Evolutionary conservation across 2,329 filamentous ascomycete species (phyloP), one percentile per base, ranked within the genome.

Genomic region (Thyridium curvatum): DNA sequence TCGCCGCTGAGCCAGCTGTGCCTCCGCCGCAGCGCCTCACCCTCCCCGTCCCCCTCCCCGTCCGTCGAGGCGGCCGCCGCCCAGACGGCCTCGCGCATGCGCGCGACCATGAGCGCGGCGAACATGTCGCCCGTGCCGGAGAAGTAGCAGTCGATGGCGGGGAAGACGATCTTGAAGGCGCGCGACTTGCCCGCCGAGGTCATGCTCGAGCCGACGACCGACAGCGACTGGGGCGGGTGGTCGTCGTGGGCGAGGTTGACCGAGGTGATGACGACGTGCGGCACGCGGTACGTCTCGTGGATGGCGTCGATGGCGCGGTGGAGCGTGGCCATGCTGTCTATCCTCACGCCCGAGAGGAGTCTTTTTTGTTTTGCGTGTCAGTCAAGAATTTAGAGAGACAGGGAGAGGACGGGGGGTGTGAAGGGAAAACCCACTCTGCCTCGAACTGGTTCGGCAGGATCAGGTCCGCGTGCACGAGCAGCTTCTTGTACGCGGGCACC

Each of bases 61-160:
- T 51, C 49, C 26, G 46, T 57, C 2, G 52, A 60, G n/a, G 53
- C 46, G 2, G 40, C 39, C 3, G 40, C 65, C 3, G 62, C 64
- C 38, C 68, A 62, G 2, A 87, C 84, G 18, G 87, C 89, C 67
- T 97, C 87, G 41, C 91, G 82, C 54, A 98, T 79, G 21, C 91
- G 81, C 31, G 86, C 86, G 2, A 95, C 80, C 56, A 88, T 89
- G 34, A 98, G 72, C 8, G 91, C 91, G 21, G 89, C 91, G 56
- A 98, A 97, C 91, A 98, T 96, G 66, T 98, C 93, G 34, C 93
- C 93, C 0, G 94, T 97, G 31, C 93, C 93, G 52, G 85, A 89
- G 64, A 97, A 98, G 71, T 93, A 95, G 64, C 89, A 86, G 56
- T 95, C 86, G 43, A 96, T 82, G 18, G 84, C 78, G 0, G 91